Percentiles rank a stretch among this genome's conserved stretches.
Conservation (phyloP, 2,329 filamentous ascomycete genomes). For the Fusarium sp. region DNA sequence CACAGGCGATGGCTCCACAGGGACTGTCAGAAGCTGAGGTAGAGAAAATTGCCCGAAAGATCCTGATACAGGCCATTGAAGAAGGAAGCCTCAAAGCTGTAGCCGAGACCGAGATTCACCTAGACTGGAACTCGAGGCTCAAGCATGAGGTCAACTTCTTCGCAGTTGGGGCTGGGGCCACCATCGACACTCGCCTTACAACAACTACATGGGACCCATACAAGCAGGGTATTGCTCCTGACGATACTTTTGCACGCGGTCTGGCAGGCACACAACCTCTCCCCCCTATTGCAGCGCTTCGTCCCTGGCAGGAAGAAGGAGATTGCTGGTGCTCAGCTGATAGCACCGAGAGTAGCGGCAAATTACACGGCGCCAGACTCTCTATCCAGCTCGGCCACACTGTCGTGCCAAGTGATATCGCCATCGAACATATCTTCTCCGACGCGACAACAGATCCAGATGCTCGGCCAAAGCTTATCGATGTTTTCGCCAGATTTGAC, state of each 20-base stretch:
- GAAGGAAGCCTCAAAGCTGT: constrained; percentile 63
- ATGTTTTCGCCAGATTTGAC: constrained; percentile 74
- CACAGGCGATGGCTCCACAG: constrained; percentile 40
- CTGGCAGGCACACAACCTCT: constrained; percentile 34
- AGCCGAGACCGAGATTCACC: constrained; percentile 61
- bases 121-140: constrained; percentile 60
- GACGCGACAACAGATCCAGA: constrained; percentile 71
- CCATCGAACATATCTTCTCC: constrained; percentile 78
- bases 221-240: constrained; percentile 18
- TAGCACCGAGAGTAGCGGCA: constrained; percentile 56
- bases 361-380: constrained; percentile 71
- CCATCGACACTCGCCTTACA: constrained; percentile 70
- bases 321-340: constrained; percentile 87
- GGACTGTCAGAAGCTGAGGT: constrained; percentile 60
- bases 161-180: constrained; percentile 72
- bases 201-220: constrained; percentile 68
- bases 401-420: constrained; percentile 76
- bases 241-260: constrained; percentile 36
- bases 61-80: constrained; percentile 60
- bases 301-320: constrained; percentile 79
- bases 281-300: constrained; percentile 69
- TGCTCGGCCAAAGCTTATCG: constrained; percentile 75
- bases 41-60: constrained; percentile 55
- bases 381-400: constrained; percentile 70
- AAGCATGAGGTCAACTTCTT: constrained; percentile 80